Conservation (phyloP, 768 basidiomycete species). For the Trametes gibbosa region DNA sequence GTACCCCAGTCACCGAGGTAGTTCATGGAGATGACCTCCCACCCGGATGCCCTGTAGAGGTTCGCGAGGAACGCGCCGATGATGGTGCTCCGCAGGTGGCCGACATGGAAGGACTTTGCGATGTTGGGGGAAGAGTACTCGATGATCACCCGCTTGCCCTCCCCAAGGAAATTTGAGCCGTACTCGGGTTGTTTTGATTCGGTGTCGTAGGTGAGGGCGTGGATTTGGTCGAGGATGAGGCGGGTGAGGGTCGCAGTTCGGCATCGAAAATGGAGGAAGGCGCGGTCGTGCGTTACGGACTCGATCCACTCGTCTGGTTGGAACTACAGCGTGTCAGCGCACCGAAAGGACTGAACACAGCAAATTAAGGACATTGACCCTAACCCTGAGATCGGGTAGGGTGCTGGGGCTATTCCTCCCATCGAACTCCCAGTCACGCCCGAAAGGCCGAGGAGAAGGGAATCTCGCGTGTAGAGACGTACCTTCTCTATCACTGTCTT, state of each 20-base stretch:
- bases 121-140: constrained; percentile 98
- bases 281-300: constrained; percentile 64
- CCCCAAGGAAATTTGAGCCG: constrained; percentile 74
- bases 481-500: constrained; percentile 73
- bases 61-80: constrained; percentile 95
- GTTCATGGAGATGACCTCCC: constrained; percentile 89
- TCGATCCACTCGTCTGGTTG: constrained; percentile 77
- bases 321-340: constrained; percentile 52
- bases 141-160: constrained; percentile 80
- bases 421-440: too few relatives aligned
- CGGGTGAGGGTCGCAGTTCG: constrained; percentile 63
- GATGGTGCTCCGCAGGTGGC: constrained; percentile 96
- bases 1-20: constrained; percentile 99
- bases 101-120: constrained; percentile 97
- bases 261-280: constrained; percentile 82
- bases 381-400: too few relatives aligned
- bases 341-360: too few relatives aligned
- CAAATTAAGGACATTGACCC: neutral
- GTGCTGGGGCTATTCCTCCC: too few relatives aligned
- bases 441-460: neutral
- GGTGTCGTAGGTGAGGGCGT: constrained; percentile 63
- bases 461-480: neutral
- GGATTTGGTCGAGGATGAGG: constrained; percentile 69
- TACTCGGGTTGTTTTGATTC: constrained; percentile 65
- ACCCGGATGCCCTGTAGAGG: constrained; percentile 88